phyloP scores from a whole-genome alignment of 2,329 filamentous ascomycete species.

The Talaromyces sp. region DNA sequence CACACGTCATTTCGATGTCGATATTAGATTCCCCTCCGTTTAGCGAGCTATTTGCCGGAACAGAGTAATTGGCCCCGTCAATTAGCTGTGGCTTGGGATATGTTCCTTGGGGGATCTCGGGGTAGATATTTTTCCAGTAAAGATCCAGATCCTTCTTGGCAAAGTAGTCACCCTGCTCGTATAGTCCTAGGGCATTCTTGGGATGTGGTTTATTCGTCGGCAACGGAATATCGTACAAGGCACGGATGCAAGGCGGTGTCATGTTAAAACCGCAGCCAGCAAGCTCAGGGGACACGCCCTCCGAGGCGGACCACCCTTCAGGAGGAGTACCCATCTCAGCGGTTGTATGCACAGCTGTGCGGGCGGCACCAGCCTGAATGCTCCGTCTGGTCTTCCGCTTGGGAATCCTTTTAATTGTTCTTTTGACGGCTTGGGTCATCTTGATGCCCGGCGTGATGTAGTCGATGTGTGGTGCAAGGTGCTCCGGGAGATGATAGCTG shows the following conservation, averaged over 20 bases:
- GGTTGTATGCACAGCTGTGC: background rate
- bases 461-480: slow-evolving; percentile 7
- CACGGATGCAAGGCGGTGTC: slow-evolving; percentile 7
- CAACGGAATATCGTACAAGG: slow-evolving; percentile 8
- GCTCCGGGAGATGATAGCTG: slow-evolving; percentile 8
- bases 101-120: slow-evolving; percentile 7
- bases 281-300: background rate
- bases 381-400: background rate
- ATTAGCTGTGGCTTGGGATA: slow-evolving; percentile 9
- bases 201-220: slow-evolving; percentile 3
- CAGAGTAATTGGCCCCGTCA: slow-evolving; percentile 35
- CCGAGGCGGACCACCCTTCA: background rate
- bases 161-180: slow-evolving; percentile 11
- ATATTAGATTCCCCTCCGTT: slow-evolving; percentile 46
- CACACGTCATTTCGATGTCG: slow-evolving; percentile 48
- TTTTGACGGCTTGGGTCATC: slow-evolving; percentile 9
- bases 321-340: background rate
- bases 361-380: background rate
- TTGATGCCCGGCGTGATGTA: slow-evolving; percentile 10
- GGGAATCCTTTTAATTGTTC: background rate
- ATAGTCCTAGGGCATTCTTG: slow-evolving; percentile 8
- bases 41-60: slow-evolving; percentile 26
- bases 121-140: slow-evolving; percentile 9
- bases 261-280: slow-evolving; percentile 8
- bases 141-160: slow-evolving; percentile 9